phyloP scores from a whole-genome alignment of 495 filamentous ascomycete species.

The Podospora pseudopauciseta region DNA sequence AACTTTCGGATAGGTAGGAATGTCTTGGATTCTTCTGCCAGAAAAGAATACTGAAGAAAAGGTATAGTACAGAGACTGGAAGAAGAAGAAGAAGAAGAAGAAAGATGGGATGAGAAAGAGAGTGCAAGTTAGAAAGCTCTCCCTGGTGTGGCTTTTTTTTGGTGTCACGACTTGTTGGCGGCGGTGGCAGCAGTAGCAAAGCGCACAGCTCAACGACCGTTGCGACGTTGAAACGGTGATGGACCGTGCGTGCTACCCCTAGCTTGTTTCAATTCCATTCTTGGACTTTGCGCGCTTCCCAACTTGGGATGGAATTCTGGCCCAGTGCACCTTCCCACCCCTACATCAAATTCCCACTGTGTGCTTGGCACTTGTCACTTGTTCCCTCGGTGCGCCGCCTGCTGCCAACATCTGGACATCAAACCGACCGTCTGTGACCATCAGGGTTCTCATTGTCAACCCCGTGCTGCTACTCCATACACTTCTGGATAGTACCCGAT shows the following conservation, averaged over 20 bases:
- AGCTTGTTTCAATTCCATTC: constrained; percentile 28
- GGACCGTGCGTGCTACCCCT: constrained; percentile 30
- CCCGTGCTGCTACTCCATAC: neutral
- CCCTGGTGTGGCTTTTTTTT: neutral
- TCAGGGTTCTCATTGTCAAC: neutral
- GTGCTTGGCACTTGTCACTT: neutral
- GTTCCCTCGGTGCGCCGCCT: neutral
- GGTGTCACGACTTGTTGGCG: neutral
- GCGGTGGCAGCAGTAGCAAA: neutral
- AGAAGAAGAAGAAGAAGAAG: neutral
- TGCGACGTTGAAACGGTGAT: constrained; percentile 25
- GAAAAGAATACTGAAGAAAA: neutral
- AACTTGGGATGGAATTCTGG: neutral
- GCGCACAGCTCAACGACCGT: neutral
- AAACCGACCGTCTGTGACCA: neutral
- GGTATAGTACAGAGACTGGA: neutral
- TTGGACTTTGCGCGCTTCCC: neutral
- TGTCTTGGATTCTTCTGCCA: neutral
- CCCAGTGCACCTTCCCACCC: neutral
- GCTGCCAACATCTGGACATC: neutral
- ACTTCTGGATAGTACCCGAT: neutral
- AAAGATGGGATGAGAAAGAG: neutral
- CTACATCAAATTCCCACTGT: neutral
- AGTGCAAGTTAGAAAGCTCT: neutral
- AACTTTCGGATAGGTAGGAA: neutral